Base-by-base conservation (phyloP, 768 basidiomycete species). In the Peribolospora kevripleyi region DNA sequence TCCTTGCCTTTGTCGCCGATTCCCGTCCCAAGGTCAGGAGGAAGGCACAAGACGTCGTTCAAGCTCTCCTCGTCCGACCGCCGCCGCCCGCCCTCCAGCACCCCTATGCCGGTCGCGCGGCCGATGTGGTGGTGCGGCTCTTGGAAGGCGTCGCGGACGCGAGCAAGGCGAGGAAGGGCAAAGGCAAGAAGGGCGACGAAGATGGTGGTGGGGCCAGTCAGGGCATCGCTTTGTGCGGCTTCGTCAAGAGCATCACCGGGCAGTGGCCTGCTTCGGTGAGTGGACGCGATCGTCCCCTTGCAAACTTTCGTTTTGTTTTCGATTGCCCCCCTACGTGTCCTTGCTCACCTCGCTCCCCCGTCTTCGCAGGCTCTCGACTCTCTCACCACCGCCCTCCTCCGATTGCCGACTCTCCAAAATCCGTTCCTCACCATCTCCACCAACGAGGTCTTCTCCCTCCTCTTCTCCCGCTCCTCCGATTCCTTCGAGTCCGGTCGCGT, bases 21-120 rank as follows among this genome's bases (percentile, higher is more conserved):
- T 75, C 80, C 4, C 72, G 93, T 52, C 93, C 93, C 14, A 95
- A 97, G 70, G 87, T 98, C 53, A 78, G 93, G 55, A 88, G 76
- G 67, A 78, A 81, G 64, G 88, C 90, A 36, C 80, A 81, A 49
- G 90, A 95, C 63, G 75, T 82, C 14, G 75, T 98, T 41, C 75
- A 74, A 61, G 81, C 84, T 60, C 73, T 87, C 3, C 71, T 98
- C 42, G 72, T 74, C 11, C 72, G 72, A 37, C 86, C 88, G 7
- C 83, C 85, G 3, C 72, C 78, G 4, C 91, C 91, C 0, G 72
- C 82, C 43, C 62, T 76, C 5, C 68, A 73, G 36, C 93, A 98
- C 69, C 90, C 93, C 0, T 98, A 93, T 65, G 74, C 84, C 0
- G 75, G 80, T 45, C 73, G 78, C 60, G 80, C 84, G 13, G 76